phyloP scores from a whole-genome alignment of 2,329 filamentous ascomycete genomes.

The Thermoascus crustaceus region DNA sequence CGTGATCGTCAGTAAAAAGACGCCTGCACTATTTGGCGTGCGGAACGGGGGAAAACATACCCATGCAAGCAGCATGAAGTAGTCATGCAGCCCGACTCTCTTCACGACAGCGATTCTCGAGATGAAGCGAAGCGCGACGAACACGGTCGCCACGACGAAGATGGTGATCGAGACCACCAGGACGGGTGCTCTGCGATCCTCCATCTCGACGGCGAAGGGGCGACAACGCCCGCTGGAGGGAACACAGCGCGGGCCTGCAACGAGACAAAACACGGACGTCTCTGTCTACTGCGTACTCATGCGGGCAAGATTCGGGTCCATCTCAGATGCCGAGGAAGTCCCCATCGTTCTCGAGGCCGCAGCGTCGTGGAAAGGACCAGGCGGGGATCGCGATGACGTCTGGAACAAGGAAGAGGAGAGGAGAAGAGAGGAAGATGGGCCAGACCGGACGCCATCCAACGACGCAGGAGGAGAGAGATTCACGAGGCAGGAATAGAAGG shows the following conservation, averaged over 20 bases:
- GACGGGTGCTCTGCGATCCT: conserved; percentile 29
- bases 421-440: conserved; percentile 1
- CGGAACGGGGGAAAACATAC: too few species aligned
- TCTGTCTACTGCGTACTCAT: conserved; percentile 1
- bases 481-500: too few species aligned
- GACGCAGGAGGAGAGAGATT: too few species aligned
- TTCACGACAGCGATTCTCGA: conserved; percentile 67
- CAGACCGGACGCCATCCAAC: background rate
- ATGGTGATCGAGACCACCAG: conserved; percentile 37
- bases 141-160: conserved; percentile 61
- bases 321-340: too few species aligned
- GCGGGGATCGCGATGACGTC: too few species aligned
- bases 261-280: background rate
- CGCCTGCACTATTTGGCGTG: too few species aligned
- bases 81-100: conserved; percentile 67
- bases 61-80: conserved; percentile 75
- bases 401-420: conserved; percentile 2
- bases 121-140: conserved; percentile 66
- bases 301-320: background rate
- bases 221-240: background rate
- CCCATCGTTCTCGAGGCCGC: too few species aligned
- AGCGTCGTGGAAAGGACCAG: too few species aligned
- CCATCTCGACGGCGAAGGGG: conserved; percentile 16
- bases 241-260: background rate
- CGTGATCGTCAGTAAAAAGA: too few species aligned